phyloP scores from a whole-genome alignment of 139 green algal genomes.

The Coccomyxa sp. region DNA sequence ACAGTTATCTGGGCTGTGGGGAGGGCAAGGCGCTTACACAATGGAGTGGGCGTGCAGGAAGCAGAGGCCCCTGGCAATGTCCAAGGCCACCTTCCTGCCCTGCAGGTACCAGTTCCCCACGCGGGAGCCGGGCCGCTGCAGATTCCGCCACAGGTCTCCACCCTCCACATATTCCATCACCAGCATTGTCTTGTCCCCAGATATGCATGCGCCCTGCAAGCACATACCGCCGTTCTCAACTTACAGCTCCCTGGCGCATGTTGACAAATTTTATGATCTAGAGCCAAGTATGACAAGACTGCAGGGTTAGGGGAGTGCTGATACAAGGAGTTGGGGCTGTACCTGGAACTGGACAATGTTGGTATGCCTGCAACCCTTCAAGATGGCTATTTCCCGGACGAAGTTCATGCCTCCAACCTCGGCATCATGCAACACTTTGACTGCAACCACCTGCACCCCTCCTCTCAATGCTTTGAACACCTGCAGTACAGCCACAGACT shows the following conservation, averaged over 20 bases:
- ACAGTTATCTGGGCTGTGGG: no score
- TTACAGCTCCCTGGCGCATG: no score
- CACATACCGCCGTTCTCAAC: not conserved
- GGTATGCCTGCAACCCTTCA: not conserved
- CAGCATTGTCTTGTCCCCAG: not conserved
- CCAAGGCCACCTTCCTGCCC: not conserved
- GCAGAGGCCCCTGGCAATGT: slow-evolving; percentile 1
- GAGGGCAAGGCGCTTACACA: not conserved
- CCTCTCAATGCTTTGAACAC: slow-evolving; percentile 4
- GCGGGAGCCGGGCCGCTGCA: not conserved
- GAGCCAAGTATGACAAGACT: no score
- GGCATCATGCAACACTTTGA: not conserved
- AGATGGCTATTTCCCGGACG: not conserved
- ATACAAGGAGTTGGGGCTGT: no score
- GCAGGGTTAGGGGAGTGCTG: no score
- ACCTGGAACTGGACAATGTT: slow-evolving; percentile 5
- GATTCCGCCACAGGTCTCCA: not conserved
- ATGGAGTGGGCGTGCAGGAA: slow-evolving; percentile 9
- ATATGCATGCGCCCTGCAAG: not conserved
- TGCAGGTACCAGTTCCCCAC: not conserved
- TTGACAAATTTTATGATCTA: no score
- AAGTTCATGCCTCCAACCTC: not conserved
- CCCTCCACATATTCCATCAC: slow-evolving; percentile 1
- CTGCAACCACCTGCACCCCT: not conserved
- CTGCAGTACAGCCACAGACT: not conserved